Evolutionary conservation across 768 basidiomycete species (phyloP), one percentile per base, ranked within the genome.

Genomic region (Arthromyces matolae): DNA sequence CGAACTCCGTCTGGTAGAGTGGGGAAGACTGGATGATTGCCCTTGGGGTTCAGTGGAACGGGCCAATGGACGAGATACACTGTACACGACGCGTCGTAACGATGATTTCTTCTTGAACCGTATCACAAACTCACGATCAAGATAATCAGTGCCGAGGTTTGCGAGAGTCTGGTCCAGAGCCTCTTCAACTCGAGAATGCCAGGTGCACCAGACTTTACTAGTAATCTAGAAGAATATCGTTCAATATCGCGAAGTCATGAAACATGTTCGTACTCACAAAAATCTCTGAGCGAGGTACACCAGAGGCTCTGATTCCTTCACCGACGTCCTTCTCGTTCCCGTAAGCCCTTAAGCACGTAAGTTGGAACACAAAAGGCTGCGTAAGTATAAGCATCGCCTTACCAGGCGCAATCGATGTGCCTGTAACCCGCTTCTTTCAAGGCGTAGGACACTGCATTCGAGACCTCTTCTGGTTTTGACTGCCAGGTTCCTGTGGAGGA

Each of bases 401-500:
- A 62, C 63, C 72, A 75, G 34, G 86, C 87, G 62, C 83, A 87
- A 65, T 86, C 86, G 53, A 84, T 81, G 61, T 82, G 89, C 64
- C 77, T 76, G 69, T 91, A 92, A 9, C 90, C 90, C 27, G 66
- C 73, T 47, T 80, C 78, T 53, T 83, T 84, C 52, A 94, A 65
- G 1, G 90, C 90, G 55, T 78, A 76, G 46, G 76, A 73, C 22
- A 94, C 92, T 2, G 92, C 92, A 32, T 69, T 54, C 10, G 70
- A 68, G 27, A 89, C 89, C 53, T 90, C 83, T 40, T 85, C 84
- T 3, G 84, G 72, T 54, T 80, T 77, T 34, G 84, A 82, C 64
- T 88, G 83, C 88, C 88, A 92, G 13, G 91, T 92, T 13, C 89
- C 89, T 84, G n/a, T n/a, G n/a, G n/a, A n/a, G n/a, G n/a, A n/a